phyloP scores from a whole-genome alignment of 2,329 filamentous ascomycete species.

The Calonectria pseudoreteaudii region DNA sequence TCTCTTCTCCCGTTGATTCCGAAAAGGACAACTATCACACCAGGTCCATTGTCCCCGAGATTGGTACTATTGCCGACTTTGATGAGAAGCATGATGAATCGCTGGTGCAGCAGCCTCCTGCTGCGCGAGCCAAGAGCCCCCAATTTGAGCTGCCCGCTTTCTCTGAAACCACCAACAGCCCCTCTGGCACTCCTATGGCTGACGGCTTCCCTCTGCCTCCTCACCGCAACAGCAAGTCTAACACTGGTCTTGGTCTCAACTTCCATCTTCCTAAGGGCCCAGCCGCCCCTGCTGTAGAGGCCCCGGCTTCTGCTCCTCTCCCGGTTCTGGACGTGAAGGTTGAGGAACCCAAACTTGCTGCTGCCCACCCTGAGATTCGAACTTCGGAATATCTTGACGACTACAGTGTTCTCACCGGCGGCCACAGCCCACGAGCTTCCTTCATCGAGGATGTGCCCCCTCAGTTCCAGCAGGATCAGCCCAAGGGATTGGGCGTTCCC shows the following conservation, averaged over 20 bases:
- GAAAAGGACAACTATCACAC: constrained; percentile 45
- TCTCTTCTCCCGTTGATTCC: constrained; percentile 37
- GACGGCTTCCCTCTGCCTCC: constrained; percentile 42
- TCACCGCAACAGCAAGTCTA: constrained; percentile 41
- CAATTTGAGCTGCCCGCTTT: constrained; percentile 40
- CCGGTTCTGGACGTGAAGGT: constrained; percentile 24
- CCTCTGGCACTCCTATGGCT: constrained; percentile 27
- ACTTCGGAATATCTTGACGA: constrained; percentile 51
- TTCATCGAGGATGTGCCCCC: constrained; percentile 35
- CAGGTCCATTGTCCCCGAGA: constrained; percentile 53
- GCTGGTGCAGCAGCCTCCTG: constrained; percentile 45
- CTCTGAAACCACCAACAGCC: constrained; percentile 28
- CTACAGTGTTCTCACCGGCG: constrained; percentile 47
- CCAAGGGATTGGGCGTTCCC: constrained; percentile 63
- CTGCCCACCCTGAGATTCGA: constrained; percentile 43
- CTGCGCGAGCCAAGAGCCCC: constrained; percentile 45
- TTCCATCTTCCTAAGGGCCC: constrained; percentile 49
- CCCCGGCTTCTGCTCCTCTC: constrained; percentile 36
- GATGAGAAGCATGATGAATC: constrained; percentile 44
- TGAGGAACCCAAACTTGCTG: constrained; percentile 36
- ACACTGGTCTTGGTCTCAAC: constrained; percentile 49
- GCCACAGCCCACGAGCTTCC: constrained; percentile 43
- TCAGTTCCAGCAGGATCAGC: constrained; percentile 37
- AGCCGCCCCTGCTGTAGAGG: constrained; percentile 29
- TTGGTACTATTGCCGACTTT: constrained; percentile 49